Evolutionary conservation across 805 yeast species (phyloP).

Genomic region (Pichia ethanolica): DNA sequence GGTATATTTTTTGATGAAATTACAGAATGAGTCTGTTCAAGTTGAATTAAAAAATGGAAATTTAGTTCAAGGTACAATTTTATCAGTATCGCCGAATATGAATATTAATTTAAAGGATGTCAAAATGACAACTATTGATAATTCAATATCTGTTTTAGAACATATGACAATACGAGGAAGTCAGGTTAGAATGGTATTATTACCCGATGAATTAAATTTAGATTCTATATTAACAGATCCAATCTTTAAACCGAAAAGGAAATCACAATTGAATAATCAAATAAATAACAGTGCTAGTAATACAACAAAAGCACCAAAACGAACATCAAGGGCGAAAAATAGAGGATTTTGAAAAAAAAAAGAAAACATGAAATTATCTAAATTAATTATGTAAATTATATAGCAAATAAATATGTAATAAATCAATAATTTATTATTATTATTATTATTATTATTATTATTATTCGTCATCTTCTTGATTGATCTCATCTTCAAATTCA

Average conservation of each 20-base stretch:
- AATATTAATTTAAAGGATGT: constrained; percentile 76
- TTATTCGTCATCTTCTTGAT: neutral
- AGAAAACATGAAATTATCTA: no score
- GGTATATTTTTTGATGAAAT: constrained; percentile 73
- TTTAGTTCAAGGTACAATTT: constrained; percentile 73
- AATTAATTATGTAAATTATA: neutral
- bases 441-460: neutral
- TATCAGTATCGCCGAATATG: constrained; percentile 86
- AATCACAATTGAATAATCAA: neutral
- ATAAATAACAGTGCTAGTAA: neutral
- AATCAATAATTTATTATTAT: neutral
- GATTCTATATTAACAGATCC: constrained; percentile 54
- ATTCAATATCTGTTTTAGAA: constrained; percentile 64
- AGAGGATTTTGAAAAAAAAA: constrained; percentile 6
- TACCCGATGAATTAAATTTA: constrained; percentile 81
- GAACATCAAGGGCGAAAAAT: constrained; percentile 16
- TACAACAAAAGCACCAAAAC: constrained; percentile 12
- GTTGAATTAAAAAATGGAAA: constrained; percentile 91
- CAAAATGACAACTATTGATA: constrained; percentile 64
- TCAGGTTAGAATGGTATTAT: constrained; percentile 71
- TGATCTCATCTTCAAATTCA: constrained; percentile 25
- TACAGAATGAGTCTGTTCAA: constrained; percentile 79
- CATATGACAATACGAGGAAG: constrained; percentile 84
- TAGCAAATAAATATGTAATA: neutral
- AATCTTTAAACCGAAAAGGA: constrained; percentile 30